Evolutionary conservation across 2,329 filamentous ascomycete species (phyloP), one percentile per base, ranked within the genome.

Genomic region (Curvularia hawaiiensis): DNA sequence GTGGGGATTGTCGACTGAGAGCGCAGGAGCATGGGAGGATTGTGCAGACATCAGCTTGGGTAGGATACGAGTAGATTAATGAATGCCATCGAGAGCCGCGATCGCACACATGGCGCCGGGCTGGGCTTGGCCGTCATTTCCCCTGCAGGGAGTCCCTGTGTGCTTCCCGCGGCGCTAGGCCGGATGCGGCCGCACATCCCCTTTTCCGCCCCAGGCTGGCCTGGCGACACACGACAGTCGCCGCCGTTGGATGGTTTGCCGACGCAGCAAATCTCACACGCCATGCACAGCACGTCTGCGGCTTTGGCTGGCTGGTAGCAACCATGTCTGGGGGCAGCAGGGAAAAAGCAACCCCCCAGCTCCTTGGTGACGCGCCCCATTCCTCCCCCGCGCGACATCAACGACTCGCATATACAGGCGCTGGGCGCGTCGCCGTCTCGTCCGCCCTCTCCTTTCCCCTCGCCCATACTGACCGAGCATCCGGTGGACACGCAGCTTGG

Each of bases 1-100:
- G 66, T 73, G 3, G 86, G 85, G 0, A 71, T 85, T 24, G 77
- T 86, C 14, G 85, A 88, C 70, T 88, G 75, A 65, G 33, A 28
- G n/a, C 4, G 11, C n/a, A 14, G 39, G 30, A 31, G 30, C 30
- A 9, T 26, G 41, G 30, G 45, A 40, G 24, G 28, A 40, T 38
- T 43, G 40, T 22, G 39, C 31, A 35, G 33, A 16, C 12, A 5
- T 35, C 33, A 35, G 12, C 14, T 9, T 18, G 41, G 41, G 26
- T n/a, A 28, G 22, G 24, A 30, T 33, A 39, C 16, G 14, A 35
- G 48, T 33, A 51, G 28, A 45, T 56, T 45, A 44, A 51, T 50
- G 24, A 51, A 56, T 45, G 39, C 44, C 26, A 50, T 35, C 45
- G 28, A 31, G 26, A 35, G 12, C 28, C 40, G 45, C 22, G 38